Base-by-base conservation (phyloP, 1,139 yeast species). In the Nakaseomyces kungkrabaensis region DNA sequence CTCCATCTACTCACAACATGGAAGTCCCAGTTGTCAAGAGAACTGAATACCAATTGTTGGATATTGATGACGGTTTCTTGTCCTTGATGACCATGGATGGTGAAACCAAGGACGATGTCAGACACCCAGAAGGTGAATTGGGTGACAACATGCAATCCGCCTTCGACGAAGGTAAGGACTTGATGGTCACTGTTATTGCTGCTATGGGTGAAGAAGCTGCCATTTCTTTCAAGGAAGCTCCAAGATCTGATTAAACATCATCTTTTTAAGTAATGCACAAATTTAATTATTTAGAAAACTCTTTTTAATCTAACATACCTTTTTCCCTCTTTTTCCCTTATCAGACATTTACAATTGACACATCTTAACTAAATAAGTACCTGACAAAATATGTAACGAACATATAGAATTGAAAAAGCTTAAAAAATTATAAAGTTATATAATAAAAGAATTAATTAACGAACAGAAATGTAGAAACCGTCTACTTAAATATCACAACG, bases 201-300 rank as follows among this genome's bases (percentile, higher is more conserved):
- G 95, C 98, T 68, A 92, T 92, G 98, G 95, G 89, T 73, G 98
- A 92, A 81, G 98, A 92, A 80, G 96, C 97, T 71, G 95, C 96
- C 68, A 84, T 90, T 72, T 82, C 97, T 68, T 86, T 74, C 89
- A 92, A 92, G 84, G 97, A 90, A 77, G 96, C 96, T 72, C 96
- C 97, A 77, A 86, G 85, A 73, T 64, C 69, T 65, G 69, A 68
- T 60, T 71, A 69, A 33, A 17, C 22, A 2, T 17, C 2, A 17
- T 17, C 1, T 17, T 17, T 17, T 17, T 17, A 17, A 17, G 22
- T 17, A 17, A 17, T 17, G 22, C 22, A 17, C 22, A 17, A 17
- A 17, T 17, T 17, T 17, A 17, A 17, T 17, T 17, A 17, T 17
- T 17, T 17, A 17, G 22, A 17, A 17, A 17, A 17, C 22, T 17